These are phyloP conservation scores for Starmerella davenportii DNA, from an alignment of 805 yeast genomes.

Conservation along the genomic window DNA sequence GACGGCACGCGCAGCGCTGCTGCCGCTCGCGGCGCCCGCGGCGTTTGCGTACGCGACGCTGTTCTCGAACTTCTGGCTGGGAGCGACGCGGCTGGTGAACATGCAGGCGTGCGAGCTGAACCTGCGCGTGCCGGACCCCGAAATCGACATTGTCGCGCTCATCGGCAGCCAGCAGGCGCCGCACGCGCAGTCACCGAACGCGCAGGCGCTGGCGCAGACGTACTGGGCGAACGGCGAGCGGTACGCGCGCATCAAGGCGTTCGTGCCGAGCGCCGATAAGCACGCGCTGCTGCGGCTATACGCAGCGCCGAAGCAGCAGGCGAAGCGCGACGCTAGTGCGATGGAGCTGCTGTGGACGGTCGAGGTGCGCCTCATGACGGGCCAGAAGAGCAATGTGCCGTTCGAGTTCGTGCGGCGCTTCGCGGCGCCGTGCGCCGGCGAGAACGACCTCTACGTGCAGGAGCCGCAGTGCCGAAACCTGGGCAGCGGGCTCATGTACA, in stretches of 20 bases:
- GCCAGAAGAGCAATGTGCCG: constrained; percentile 33
- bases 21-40: constrained; percentile 78
- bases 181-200: too few species aligned
- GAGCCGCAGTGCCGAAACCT: constrained; percentile 67
- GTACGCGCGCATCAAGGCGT: constrained; percentile 60
- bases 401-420: constrained; percentile 53
- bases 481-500: constrained; percentile 38
- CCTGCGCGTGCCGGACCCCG: constrained; percentile 42
- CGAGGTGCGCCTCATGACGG: constrained; percentile 53
- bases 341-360: constrained; percentile 58
- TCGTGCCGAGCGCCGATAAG: constrained; percentile 48
- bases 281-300: constrained; percentile 62
- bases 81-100: constrained; percentile 54
- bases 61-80: constrained; percentile 55
- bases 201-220: constrained; percentile 53
- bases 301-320: constrained; percentile 19
- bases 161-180: constrained; percentile 25
- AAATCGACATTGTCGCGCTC: constrained; percentile 46
- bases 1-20: constrained; percentile 52
- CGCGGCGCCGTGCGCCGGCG: constrained; percentile 51
- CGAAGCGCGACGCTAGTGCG: constrained; percentile 15
- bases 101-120: constrained; percentile 67
- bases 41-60: constrained; percentile 43
- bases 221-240: constrained; percentile 47
- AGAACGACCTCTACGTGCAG: constrained; percentile 59